A percentile compares a stretch with the other conserved stretches of the same genome.
Evolutionary conservation across 352 stramenopile genomes (phyloP).

Genomic region (Phytophthora pini): DNA sequence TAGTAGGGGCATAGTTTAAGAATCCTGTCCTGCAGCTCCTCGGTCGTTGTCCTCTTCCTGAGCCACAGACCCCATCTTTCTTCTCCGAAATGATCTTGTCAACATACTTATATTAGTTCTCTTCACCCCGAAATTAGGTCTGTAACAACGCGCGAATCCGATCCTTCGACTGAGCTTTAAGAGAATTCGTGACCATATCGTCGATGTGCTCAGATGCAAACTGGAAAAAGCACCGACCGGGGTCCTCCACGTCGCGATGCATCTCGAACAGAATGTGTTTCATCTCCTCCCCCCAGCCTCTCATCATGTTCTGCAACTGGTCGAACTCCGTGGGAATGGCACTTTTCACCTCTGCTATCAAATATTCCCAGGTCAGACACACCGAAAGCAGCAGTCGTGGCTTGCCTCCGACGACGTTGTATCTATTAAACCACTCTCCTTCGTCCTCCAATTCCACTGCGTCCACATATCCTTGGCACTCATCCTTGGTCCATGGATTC

Average conservation of each 20-base stretch:
- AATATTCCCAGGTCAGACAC: neutral
- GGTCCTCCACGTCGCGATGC: conserved; percentile 1
- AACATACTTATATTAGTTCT: too few relatives aligned
- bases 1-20: too few relatives aligned
- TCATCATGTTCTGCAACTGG: conserved; percentile 8
- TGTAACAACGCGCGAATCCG: too few relatives aligned
- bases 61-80: too few relatives aligned
- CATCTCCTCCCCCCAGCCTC: neutral
- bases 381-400: conserved; percentile 29
- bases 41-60: too few relatives aligned
- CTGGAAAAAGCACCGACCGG: too few relatives aligned
- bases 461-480: conserved; percentile 29
- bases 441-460: conserved; percentile 15
- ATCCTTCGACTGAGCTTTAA: too few relatives aligned
- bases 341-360: conserved; percentile 9
- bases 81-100: too few relatives aligned
- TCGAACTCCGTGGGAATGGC: conserved; percentile 2
- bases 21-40: too few relatives aligned
- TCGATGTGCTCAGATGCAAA: too few relatives aligned
- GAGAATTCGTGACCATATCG: too few relatives aligned
- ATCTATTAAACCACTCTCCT: conserved; percentile 28
- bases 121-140: too few relatives aligned
- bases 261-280: conserved; percentile 18
- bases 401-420: conserved; percentile 34
- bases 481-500: conserved; percentile 38